Percentiles rank a stretch among this genome's conserved stretches.
These are phyloP conservation scores for Quercus parvula DNA, from an alignment of 306 rosid genomes.

Conservation along the genomic window DNA sequence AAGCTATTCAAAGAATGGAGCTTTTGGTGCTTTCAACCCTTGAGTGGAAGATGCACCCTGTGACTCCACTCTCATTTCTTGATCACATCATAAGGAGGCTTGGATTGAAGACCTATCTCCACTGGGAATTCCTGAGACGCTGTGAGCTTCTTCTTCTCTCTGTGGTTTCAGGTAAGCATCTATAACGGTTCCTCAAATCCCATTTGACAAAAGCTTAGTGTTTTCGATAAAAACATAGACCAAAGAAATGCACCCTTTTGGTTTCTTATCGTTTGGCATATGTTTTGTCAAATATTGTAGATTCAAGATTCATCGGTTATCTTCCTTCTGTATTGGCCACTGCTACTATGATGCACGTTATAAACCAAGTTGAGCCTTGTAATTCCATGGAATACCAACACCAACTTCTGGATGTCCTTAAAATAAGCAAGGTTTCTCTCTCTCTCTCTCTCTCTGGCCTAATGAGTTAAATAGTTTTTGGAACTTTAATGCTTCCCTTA, in stretches of 20 bases:
- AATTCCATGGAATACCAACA: constrained; percentile 52
- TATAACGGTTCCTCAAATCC: neutral
- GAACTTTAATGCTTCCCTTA: neutral
- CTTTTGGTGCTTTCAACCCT: constrained; percentile 70
- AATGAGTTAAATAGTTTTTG: no score
- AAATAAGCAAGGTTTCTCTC: constrained; percentile 58
- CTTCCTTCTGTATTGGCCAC: constrained; percentile 93
- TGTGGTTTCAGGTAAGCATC: constrained; percentile 56
- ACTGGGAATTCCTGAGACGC: constrained; percentile 67
- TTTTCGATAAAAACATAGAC: constrained; percentile 21
- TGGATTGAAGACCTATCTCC: constrained; percentile 65
- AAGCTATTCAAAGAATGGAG: constrained; percentile 93
- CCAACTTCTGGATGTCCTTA: constrained; percentile 71
- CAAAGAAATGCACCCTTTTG: neutral
- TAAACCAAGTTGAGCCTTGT: constrained; percentile 64
- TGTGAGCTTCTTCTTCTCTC: constrained; percentile 76
- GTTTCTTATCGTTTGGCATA: constrained; percentile 9
- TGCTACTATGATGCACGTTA: constrained; percentile 75
- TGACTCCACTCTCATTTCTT: constrained; percentile 80
- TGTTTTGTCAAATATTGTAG: constrained; percentile 35
- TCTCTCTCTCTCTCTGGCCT: neutral
- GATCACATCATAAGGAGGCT: constrained; percentile 75
- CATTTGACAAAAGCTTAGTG: neutral
- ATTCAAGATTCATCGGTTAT: constrained; percentile 71
- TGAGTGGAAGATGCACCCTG: constrained; percentile 95